Percentiles rank a stretch among this genome's conserved stretches.
Evolutionary conservation across 2,329 filamentous ascomycete genomes (phyloP).

Genomic region (Trichophyton rubrum): DNA sequence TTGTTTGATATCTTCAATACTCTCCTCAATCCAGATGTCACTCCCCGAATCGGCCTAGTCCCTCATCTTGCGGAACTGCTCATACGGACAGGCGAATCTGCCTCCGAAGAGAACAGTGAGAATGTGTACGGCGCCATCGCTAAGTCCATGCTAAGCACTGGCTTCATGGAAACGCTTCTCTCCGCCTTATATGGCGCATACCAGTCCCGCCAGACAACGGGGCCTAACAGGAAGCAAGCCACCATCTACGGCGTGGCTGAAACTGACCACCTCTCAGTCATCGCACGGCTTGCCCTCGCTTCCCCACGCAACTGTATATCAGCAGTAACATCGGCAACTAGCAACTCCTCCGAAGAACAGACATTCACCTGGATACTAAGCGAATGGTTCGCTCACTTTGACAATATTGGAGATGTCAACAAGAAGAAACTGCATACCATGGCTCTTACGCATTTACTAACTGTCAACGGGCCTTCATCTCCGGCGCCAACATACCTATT

Average conservation of each 20-base stretch:
- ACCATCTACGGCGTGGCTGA: conserved; percentile 63
- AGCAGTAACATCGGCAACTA: conserved; percentile 32
- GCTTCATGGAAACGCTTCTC: conserved; percentile 52
- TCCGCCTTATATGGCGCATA: conserved; percentile 54
- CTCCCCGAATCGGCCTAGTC: conserved; percentile 29
- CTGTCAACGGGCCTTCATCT: conserved; percentile 24
- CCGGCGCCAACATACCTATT: conserved; percentile 31
- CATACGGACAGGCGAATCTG: conserved; percentile 48
- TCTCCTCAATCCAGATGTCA: conserved; percentile 28
- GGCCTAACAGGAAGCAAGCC: conserved; percentile 58
- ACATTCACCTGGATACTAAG: conserved; percentile 32
- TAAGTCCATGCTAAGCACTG: conserved; percentile 51
- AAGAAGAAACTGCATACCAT: conserved; percentile 38
- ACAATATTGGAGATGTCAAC: conserved; percentile 34
- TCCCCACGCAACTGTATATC: conserved; percentile 56
- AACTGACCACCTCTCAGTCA: conserved; percentile 71
- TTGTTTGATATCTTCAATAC: conserved; percentile 29
- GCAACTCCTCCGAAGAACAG: conserved; percentile 22
- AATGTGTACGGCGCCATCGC: conserved; percentile 51
- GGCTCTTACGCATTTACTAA: conserved; percentile 35
- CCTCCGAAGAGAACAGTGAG: conserved; percentile 42
- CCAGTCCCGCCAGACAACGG: conserved; percentile 67
- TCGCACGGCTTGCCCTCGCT: conserved; percentile 64
- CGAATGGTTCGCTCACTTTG: conserved; percentile 39
- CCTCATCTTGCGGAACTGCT: conserved; percentile 48